Base-by-base conservation (phyloP, 1,284 basidiomycete genomes). In the Volvariella volvacea region DNA sequence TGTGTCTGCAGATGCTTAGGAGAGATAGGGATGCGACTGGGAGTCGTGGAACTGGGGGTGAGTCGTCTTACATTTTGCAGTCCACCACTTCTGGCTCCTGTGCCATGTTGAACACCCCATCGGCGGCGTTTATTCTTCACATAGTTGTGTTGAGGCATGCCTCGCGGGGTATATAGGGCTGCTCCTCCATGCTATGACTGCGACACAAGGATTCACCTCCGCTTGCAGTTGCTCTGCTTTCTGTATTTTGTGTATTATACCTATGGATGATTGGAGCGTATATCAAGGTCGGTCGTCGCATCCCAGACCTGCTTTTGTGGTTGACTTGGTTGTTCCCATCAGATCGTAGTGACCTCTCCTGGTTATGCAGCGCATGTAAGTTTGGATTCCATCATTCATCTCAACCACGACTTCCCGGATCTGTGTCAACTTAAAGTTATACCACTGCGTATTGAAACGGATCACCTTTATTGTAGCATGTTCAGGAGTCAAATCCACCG, bases 211-310 rank as follows among this genome's bases (percentile, higher is more conserved):
- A 37, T 32, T 48, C 17, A 44, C 39, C 42, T 39, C 44, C 42
- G 34, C 25, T 30, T 44, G 4, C 46, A 88, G 84, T 83, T 47
- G 76, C 67, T 0, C 69, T 82, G 39, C 55, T 87, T 22, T 66
- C 73, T 0, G 69, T 77, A 2, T 88, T 80, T 53, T 67, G 67
- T 31, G 49, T 84, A 2, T 55, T 89, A 12, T 80, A 73, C 43
- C 50, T 82, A n/a, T 81, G 88, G 76, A 76, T 79, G 66, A 44
- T 80, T 0, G 88, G 86, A 85, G 68, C 78, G 2, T 91, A 89
- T 60, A 48, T 71, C 15, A 80, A 74, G 71, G 86, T 85, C 39
- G 64, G 55, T 38, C 33, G 19, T 22, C 6, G n/a, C n/a, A 30
- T 43, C 28, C 21, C 36, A 32, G 30, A 41, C 45, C 19, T 30